phyloP scores from a whole-genome alignment of 305 asterid species.

The Ajuga reptans region DNA sequence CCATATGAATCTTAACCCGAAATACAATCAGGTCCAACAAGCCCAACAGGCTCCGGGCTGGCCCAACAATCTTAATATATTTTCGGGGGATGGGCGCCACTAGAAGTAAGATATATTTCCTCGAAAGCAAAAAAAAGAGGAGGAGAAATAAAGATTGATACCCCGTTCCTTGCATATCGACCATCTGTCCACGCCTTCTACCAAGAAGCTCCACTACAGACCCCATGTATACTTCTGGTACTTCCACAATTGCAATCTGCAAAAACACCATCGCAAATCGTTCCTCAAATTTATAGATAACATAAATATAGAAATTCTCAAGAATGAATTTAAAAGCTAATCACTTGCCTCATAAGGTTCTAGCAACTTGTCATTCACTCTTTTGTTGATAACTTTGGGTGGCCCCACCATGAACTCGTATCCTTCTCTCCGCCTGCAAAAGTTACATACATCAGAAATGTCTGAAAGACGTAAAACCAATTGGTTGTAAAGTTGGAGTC shows the following conservation, averaged over 20 bases:
- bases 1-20: too few species aligned
- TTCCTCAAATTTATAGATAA: not conserved
- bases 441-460: slow-evolving; percentile 22
- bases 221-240: slow-evolving; percentile 88
- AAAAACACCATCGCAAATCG: slow-evolving; percentile 17
- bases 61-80: too few species aligned
- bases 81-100: not conserved
- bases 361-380: slow-evolving; percentile 53
- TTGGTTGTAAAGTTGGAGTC: slow-evolving; percentile 3
- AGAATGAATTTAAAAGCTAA: not conserved
- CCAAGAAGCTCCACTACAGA: slow-evolving; percentile 95
- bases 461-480: not conserved
- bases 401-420: slow-evolving; percentile 99
- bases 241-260: slow-evolving; percentile 92
- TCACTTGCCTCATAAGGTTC: slow-evolving; percentile 82
- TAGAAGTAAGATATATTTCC: slow-evolving; percentile 1
- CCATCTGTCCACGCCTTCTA: slow-evolving; percentile 92
- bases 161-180: slow-evolving; percentile 94
- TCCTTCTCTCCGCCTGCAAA: slow-evolving; percentile 96
- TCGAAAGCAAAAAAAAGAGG: not conserved
- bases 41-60: too few species aligned
- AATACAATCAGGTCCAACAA: too few species aligned
- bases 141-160: slow-evolving; percentile 23
- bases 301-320: not conserved
- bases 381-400: slow-evolving; percentile 92